Base-by-base conservation (phyloP, 2,329 filamentous ascomycete genomes). In the Didymosphaeria variabile region DNA sequence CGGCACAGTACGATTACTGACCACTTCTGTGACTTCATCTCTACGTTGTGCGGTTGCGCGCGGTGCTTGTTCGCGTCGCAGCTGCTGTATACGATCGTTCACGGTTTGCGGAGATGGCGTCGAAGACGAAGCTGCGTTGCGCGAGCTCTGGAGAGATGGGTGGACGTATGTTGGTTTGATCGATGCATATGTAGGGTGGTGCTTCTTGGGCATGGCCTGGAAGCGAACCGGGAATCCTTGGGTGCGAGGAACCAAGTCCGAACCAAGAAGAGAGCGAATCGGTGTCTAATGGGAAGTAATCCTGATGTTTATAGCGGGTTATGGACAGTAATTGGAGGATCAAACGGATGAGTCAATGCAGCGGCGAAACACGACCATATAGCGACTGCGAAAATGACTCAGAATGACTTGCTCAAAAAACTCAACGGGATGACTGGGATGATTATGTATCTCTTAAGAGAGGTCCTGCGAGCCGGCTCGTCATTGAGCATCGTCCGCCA, bases 191-290 rank as follows among this genome's bases (percentile, higher is more conserved):
- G 75, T 73, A 45, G 76, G 79, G 17, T 75, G 73, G 62, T 80
- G 79, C 71, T 83, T 83, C 75, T 83, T 84, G 67, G 82, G 82
- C 82, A 84, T 84, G 44, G 49, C 53, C 40, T 45, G 34, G 31
- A 58, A 52, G 56, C 38, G 21, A 38, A 50, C 19, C 1, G 38
- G 19, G 31, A 13, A n/a, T 40, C 31, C 23, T 31, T 32, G 55
- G 21, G 19, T 6, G 36, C 23, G 34, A 42, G 26, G 34, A 21
- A 21, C 44, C 9, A 17, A 17, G 0, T 50, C 50, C 12, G 34
- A 23, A 42, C 10, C 2, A 50, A 5, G n/a, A 15, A 31, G 19
- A 38, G 44, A 17, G 40, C 29, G 34, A 50, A 57, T 2, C 32
- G 45, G 19, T 50, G 10, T 26, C 53, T 55, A 36, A 36, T 34